Conservation (phyloP, 352 stramenopile species). For the Pythium phragmitis region DNA sequence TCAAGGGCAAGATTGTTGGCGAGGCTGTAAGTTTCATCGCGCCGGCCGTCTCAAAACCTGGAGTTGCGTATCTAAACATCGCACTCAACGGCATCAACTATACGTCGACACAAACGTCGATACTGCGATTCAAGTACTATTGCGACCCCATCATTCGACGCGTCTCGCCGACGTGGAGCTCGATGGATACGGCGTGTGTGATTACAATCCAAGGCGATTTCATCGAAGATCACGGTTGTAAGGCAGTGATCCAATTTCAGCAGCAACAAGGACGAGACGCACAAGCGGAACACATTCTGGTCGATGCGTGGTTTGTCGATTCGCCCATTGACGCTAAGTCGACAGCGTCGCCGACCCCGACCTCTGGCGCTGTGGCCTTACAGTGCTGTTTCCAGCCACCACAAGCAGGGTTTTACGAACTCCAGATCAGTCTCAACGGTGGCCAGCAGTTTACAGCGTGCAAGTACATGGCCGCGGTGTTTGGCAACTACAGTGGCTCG, state of each 20-base stretch:
- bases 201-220: slow-evolving; percentile 46
- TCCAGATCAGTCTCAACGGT: slow-evolving; percentile 66
- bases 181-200: slow-evolving; percentile 35
- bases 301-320: slow-evolving; percentile 36
- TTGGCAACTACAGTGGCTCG: slow-evolving; percentile 62
- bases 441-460: slow-evolving; percentile 58
- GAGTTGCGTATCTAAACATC: slow-evolving; percentile 57
- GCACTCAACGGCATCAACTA: slow-evolving; percentile 79
- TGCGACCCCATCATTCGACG: slow-evolving; percentile 47
- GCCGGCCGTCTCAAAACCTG: slow-evolving; percentile 37
- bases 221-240: slow-evolving; percentile 53
- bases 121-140: slow-evolving; percentile 63
- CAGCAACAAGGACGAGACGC: slow-evolving; percentile 30
- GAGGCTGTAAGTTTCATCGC: slow-evolving; percentile 56
- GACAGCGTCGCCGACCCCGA: no score
- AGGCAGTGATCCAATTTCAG: slow-evolving; percentile 42
- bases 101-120: slow-evolving; percentile 43
- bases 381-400: slow-evolving; percentile 35
- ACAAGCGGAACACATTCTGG: slow-evolving; percentile 19
- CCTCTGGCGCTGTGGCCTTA: slow-evolving; percentile 22
- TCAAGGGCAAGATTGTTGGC: slow-evolving; percentile 59
- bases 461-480: slow-evolving; percentile 55
- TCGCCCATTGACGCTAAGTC: background rate
- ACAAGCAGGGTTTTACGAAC: slow-evolving; percentile 49
- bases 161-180: slow-evolving; percentile 48